Base-by-base conservation (phyloP, 2,329 filamentous ascomycete genomes). In the Aspergillus phoenicis region DNA sequence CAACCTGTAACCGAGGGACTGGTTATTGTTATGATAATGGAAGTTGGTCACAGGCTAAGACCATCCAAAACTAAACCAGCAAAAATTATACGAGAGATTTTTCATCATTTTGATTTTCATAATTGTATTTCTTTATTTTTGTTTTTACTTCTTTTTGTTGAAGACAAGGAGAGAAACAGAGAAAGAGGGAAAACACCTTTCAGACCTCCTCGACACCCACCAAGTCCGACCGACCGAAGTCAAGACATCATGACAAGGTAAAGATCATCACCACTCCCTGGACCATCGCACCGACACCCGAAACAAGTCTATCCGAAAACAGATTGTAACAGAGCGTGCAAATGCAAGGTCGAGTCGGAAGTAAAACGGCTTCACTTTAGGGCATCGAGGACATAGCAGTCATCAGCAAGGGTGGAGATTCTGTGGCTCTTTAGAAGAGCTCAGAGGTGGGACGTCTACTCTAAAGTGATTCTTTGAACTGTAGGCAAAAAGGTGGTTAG, bases 221-320 rank as follows among this genome's bases (percentile, higher is more conserved):
- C 90, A 89, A 82, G 83, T 80, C 81, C 82, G 80, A 82, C 85
- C 85, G 89, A 88, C 90, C 90, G 82, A 93, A 88, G 87, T 87
- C 88, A 86, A 85, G 85, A 89, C 84, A 81, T 77, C 81, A 74
- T 73, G 76, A 83, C 83, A 81, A 89, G 90, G 90, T 88, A 84
- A 90, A 95, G 91, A 95, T 96, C 92, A 95, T 95, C 90, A 92
- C 88, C 89, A 88, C 89, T 88, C 86, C 89, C 89, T 93, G 87
- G 90, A 91, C 73, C 64, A 88, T 89, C 54, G 65, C 66, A 59
- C 63, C 62, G 64, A 65, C 61, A 59, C 64, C 58, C 84, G 76
- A 76, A 76, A 69, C 69, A 66, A 66, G 68, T 70, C 59, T 57
- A 36, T 36, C 33, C 11, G 33, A 62, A 72, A 59, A 38, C 61